Percentiles rank a stretch among this genome's conserved stretches.
Conservation (phyloP, 176 grass and related monocot species). For the Urochloa ruziziensis region DNA sequence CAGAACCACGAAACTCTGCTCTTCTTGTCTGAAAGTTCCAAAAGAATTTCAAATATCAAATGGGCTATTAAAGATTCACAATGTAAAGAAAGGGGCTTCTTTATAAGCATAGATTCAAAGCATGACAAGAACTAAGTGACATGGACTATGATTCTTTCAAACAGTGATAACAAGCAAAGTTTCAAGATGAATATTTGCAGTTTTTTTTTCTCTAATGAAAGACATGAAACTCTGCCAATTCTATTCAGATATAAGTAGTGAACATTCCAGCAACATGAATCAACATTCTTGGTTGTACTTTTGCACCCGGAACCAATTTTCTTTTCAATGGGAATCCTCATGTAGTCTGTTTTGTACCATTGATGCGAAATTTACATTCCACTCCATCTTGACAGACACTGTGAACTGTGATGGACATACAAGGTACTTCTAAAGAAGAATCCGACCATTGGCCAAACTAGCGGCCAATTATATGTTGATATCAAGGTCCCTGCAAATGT, state of each 20-base stretch:
- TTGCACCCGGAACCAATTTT: neutral
- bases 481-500: neutral
- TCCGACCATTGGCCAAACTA: neutral
- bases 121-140: slow-evolving; percentile 2
- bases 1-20: slow-evolving; percentile 78
- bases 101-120: neutral
- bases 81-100: neutral
- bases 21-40: slow-evolving; percentile 74
- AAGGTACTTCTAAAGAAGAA: neutral
- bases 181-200: slow-evolving; percentile 1
- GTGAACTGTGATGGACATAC: neutral
- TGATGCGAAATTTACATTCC: neutral
- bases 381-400: neutral
- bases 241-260: too few species aligned
- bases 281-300: too few species aligned
- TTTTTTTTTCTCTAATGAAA: too few species aligned
- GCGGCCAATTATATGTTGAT: slow-evolving; percentile 1
- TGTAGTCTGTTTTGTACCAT: neutral
- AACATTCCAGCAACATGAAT: neutral
- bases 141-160: neutral
- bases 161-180: neutral
- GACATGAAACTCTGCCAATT: too few species aligned
- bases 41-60: slow-evolving; percentile 17
- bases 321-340: neutral
- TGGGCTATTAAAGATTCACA: neutral